Conservation (phyloP, 176 grass and related monocot genomes). For the Elymus sibiricus region DNA sequence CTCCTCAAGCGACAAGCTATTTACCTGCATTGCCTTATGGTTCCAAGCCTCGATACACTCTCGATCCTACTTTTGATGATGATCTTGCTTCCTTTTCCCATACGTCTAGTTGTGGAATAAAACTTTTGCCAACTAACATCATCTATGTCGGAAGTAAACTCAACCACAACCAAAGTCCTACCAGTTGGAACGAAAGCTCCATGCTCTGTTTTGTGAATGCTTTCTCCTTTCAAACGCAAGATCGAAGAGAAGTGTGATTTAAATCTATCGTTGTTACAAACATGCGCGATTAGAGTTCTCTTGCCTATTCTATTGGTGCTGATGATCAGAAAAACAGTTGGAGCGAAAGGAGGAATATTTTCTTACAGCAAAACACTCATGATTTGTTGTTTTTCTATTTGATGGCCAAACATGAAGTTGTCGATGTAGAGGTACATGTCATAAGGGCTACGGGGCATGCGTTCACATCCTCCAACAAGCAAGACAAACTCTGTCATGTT, state of each 20-base stretch:
- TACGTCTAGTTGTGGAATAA: neutral
- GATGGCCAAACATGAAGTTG: slow-evolving; percentile 8
- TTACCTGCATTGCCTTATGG: neutral
- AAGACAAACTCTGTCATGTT: neutral
- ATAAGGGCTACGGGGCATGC: neutral
- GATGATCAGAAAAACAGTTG: slow-evolving; percentile 1
- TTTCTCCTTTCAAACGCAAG: neutral
- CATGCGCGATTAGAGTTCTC: neutral
- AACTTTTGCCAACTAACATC: neutral
- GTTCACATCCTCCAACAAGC: neutral
- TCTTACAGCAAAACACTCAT: neutral
- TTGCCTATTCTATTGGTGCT: neutral
- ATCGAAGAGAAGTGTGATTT: neutral
- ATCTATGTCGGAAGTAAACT: slow-evolving; percentile 15
- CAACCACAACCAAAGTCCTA: neutral
- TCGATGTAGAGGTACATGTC: neutral
- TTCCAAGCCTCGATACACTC: slow-evolving; percentile 4
- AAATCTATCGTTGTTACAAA: neutral
- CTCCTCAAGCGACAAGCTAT: slow-evolving; percentile 5
- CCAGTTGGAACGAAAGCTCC: neutral
- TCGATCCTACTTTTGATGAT: slow-evolving; percentile 7
- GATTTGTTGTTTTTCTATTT: neutral
- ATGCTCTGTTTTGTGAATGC: neutral
- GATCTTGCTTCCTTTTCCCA: slow-evolving; percentile 31
- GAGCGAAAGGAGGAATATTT: neutral